These are phyloP conservation scores for Pyrenochaeta sp. DNA, from an alignment of 2,329 filamentous ascomycete genomes.

Conservation along the genomic window DNA sequence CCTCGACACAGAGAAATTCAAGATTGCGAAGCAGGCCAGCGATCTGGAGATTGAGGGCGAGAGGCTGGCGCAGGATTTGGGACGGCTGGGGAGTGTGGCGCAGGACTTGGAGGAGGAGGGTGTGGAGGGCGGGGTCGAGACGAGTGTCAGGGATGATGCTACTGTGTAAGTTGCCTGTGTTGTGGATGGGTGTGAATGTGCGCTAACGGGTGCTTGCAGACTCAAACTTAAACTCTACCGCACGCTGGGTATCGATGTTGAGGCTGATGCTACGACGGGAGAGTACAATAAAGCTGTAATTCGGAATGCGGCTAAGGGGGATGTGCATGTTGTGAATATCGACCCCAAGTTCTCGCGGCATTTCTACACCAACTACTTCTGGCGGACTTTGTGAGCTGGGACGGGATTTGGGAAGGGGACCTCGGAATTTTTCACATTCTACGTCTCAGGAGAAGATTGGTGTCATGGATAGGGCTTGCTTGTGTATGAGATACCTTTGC, in stretches of 20 bases:
- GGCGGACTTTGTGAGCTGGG: conserved; percentile 74
- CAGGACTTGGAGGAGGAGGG: conserved; percentile 88
- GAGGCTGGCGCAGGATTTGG: conserved; percentile 79
- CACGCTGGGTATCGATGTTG: conserved; percentile 87
- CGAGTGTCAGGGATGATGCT: conserved; percentile 58
- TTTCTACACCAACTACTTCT: conserved; percentile 96
- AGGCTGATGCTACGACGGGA: conserved; percentile 74
- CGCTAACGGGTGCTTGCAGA: conserved; percentile 46
- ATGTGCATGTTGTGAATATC: conserved; percentile 94
- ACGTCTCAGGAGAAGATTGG: background rate
- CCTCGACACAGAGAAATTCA: conserved; percentile 92
- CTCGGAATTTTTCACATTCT: too few species aligned
- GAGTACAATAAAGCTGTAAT: conserved; percentile 88
- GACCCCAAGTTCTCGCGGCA: conserved; percentile 89
- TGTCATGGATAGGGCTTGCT: background rate
- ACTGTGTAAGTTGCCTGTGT: conserved; percentile 50
- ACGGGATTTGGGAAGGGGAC: too few species aligned
- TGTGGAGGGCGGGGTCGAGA: conserved; percentile 72
- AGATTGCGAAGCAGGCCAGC: conserved; percentile 86
- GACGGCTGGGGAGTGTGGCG: conserved; percentile 75
- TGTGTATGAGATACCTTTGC: background rate
- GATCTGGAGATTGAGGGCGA: conserved; percentile 96
- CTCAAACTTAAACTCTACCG: conserved; percentile 90
- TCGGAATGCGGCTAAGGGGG: conserved; percentile 83
- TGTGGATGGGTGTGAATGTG: background rate